A percentile compares a stretch with the other conserved stretches of the same genome.
phyloP scores from a whole-genome alignment of 2,329 filamentous ascomycete genomes.

The Blastomyces parvus region DNA sequence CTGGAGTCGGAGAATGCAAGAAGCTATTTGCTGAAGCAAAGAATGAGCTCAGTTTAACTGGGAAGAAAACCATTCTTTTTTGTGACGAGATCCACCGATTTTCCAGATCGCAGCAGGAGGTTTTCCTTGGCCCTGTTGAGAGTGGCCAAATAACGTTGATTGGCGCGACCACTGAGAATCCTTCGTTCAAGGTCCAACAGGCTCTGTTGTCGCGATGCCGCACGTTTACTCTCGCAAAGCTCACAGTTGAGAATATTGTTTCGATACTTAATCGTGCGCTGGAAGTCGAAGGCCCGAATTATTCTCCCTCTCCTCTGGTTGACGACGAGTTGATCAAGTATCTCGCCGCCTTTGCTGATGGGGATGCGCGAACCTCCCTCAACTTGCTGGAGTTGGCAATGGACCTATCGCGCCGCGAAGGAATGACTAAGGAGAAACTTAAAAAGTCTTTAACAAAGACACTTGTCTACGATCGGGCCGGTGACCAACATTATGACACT shows the following conservation, averaged over 20 bases:
- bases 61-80: conserved; percentile 88
- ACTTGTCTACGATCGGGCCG: conserved; percentile 85
- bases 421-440: conserved; percentile 64
- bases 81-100: conserved; percentile 96
- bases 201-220: conserved; percentile 82
- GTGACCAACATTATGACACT: conserved; percentile 95
- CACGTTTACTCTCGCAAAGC: conserved; percentile 74
- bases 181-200: conserved; percentile 82
- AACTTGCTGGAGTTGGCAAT: conserved; percentile 87
- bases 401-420: conserved; percentile 56
- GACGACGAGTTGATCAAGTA: conserved; percentile 71
- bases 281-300: conserved; percentile 47
- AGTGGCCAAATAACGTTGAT: conserved; percentile 83
- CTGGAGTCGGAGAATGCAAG: conserved; percentile 82
- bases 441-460: conserved; percentile 82
- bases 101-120: conserved; percentile 85
- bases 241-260: conserved; percentile 61
- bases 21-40: conserved; percentile 79
- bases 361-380: conserved; percentile 83
- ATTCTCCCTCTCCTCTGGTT: conserved; percentile 48
- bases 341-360: conserved; percentile 77
- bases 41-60: conserved; percentile 69
- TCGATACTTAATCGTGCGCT: conserved; percentile 70
- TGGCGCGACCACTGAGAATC: conserved; percentile 94
- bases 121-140: conserved; percentile 88